Base-by-base conservation (phyloP, 139 green algal species). In the Monoraphidium neglectum region DNA sequence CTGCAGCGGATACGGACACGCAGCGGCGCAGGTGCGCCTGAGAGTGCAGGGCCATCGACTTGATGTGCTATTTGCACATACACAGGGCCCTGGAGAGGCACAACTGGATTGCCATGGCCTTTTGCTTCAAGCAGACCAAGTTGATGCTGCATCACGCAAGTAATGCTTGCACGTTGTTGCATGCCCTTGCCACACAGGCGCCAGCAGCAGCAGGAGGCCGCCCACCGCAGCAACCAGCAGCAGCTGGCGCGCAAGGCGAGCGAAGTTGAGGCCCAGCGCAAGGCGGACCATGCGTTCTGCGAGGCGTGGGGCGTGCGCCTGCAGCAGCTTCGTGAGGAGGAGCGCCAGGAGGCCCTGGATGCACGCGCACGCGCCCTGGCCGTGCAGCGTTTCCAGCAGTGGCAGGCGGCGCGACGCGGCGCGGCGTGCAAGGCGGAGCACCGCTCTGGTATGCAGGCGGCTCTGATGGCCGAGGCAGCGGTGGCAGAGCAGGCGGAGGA, bases 311-410 rank as follows among this genome's bases (percentile, higher is more conserved):
- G 59, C 36, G 40, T 72, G 2, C 74, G 88, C 28, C 74, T 88
- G 74, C 77, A 68, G n/a, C 57, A 87, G 40, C 75, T 84, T 35
- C 81, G 79, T 43, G 81, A 87, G 30, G 80, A 88, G 46, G 89
- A 91, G 84, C 74, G 86, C 74, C 81, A 88, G 65, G 87, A 89
- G 23, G 82, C 78, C 33, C 56, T 72, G 28, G 69, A 86, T 65
- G 72, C 80, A 51, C 69, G 82, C 61, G 69, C 78, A n/a, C 71
- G 54, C 40, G 61, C 84, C 10, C 30, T 72, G 59, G 57, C 70
- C 59, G 72, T 79, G 38, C 32, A 57, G 63, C 63, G 66, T 33
- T 79, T 79, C 73, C 73, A 73, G 63, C 40, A 73, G 62, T 79
- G 73, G 73, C 73, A 79, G 47, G 28, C 26, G 1, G 35, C 70